Evolutionary conservation across 2,329 filamentous ascomycete genomes (phyloP), one percentile per base, ranked within the genome.

Genomic region (Neoarthrinium moseri): DNA sequence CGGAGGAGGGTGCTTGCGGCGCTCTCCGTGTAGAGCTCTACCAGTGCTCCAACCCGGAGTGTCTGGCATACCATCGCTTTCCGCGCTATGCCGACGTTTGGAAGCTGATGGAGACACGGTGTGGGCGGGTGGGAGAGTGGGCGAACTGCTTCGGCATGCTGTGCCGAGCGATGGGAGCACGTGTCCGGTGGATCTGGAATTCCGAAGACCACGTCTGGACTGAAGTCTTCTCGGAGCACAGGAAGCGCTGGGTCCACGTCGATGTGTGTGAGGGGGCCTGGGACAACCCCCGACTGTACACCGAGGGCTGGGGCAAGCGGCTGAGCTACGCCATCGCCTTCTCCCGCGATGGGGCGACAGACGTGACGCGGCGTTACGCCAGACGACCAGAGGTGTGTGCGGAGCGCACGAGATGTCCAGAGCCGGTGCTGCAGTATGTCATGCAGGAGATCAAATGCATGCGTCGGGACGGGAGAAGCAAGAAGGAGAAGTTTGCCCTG

Each of bases 91-190:
- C 89, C 49, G 92, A 99, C 64, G 92, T 96, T 21, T 97, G 95
- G 84, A 86, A 91, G 42, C 71, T 97, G 50, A 73, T 99, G 34
- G 87, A 96, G 66, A 95, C 90, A 22, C 78, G 89, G 55, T 81
- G 87, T 55, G 94, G 94, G 24, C 85, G 94, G 55, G 87, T 87
- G 50, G 94, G 94, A 51, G 94, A 99, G 72, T 97, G 94, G 91
- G 91, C 90, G 54, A 97, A 96, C 70, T 96, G 92, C 76, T 99
- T 99, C 72, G 94, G 87, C 70, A 97, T 99, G 92, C 79, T 97
- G 41, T 97, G 92, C 73, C 83, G 92, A 49, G 94, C 94, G 4
- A 83, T 97, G 8, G 92, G 92, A 38, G 89, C 87, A 50, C 82
- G 92, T 50, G 91, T 96, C 18, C 83, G 94, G 59, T 99, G 94